Base-by-base conservation (phyloP, 2,329 filamentous ascomycete genomes). In the Diaporthe sp. region DNA sequence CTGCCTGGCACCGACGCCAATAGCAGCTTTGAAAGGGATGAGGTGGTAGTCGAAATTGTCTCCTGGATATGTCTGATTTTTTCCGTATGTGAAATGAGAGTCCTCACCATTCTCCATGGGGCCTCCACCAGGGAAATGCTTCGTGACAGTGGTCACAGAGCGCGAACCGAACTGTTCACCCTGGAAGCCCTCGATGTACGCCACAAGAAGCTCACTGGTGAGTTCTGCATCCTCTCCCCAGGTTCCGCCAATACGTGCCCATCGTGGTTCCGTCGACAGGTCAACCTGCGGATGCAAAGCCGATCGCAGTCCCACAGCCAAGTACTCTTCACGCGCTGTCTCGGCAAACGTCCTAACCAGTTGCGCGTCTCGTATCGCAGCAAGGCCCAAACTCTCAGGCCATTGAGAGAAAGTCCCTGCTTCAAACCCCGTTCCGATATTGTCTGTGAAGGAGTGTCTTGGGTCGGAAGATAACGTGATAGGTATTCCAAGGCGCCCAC, bases 71-170 rank as follows among this genome's bases (percentile, higher is more conserved):
- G 84, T 85, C 74, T 84, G 81, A 68, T 89, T 87, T 78, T 88
- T 87, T 52, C 88, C 88, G 71, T 88, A 88, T 0, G 80, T 79
- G 76, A 89, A 89, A 72, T 89, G 88, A 25, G 86, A 84, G 77
- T 89, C 88, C 61, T 89, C 86, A n/a, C 88, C 88, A 61, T 86
- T 80, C 73, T 87, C 80, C 77, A 86, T 83, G 0, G 87, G 84
- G 0, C 88, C 88, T 7, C 84, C 86, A 6, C 88, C 88, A 0
- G 87, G 87, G 76, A 90, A 89, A 76, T 90, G 87, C 79, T 89
- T 89, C 0, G 87, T 88, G 1, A 89, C 84, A 0, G 87, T 87
- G 1, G 83, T 84, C 4, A 89, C 85, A 3, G 85, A 87, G 52
- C 83, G 75, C 0, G 80, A 76, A 0, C 87, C 87, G 28, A 67